Base-by-base conservation (phyloP, 208 protist genomes). In the Leishmania major region DNA sequence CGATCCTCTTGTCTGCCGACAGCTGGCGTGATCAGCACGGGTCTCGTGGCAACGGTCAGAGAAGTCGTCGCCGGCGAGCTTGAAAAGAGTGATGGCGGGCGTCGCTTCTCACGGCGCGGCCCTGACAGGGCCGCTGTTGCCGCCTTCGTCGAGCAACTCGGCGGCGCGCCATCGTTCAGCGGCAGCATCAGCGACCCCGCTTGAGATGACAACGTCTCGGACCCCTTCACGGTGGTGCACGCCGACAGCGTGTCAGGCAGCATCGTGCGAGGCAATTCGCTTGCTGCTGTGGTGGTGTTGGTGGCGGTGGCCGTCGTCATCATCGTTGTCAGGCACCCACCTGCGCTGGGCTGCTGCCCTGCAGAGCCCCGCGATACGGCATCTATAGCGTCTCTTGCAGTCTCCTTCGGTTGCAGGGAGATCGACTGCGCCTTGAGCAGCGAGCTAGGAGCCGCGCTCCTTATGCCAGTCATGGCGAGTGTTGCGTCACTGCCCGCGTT, bases 21-120 rank as follows among this genome's bases (percentile, higher is more conserved):
- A 31, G 40, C 57, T 64, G 57, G 75, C 19, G 55, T 57, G 47
- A 31, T 37, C 55, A 78, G 55, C 40, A 78, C 51, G 6, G 55
- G 75, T 43, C 55, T 57, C 31, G 57, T 69, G 55, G 37, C 35
- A 40, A 31, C 25, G 13, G 49, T 35, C 47, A 31, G 15, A 55
- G 22, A 35, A 11, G 60, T 28, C 57, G 60, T 31, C 59, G 43
- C 55, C 8, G 43, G 10, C 31, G 43, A 28, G n/a, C 43, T 31
- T 45, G 62, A 10, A 66, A 79, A 79, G 6, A 79, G 76, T 43
- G 76, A 79, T 25, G 76, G 76, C 25, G 76, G 76, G 7, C 76
- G 76, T 2, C 62, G 57, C 17, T 79, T 79, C 47, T 60, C 43
- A 47, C 70, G 67, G 40, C 75, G 71, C 35, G n/a, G 37, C 31